Evolutionary conservation across 306 rosid genomes (phyloP).

Genomic region (Canavalia gladiata): DNA sequence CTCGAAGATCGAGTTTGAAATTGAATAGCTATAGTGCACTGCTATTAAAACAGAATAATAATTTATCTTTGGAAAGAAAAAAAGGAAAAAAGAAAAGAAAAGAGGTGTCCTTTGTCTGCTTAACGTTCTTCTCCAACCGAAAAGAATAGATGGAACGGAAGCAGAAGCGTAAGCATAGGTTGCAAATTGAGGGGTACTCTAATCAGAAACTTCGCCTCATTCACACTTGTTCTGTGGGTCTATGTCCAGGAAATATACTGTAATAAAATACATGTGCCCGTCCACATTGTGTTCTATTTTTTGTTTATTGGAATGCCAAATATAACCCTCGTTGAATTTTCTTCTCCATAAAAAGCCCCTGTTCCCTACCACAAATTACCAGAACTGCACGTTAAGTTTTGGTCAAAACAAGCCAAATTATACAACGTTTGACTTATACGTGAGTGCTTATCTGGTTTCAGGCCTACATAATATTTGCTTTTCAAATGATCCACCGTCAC

Average conservation of each 20-base stretch:
- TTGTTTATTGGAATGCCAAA: constrained; percentile 2
- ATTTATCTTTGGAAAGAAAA: constrained; percentile 10
- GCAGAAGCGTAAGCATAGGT: neutral
- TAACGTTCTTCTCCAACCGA: constrained; percentile 27
- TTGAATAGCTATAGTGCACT: constrained; percentile 5
- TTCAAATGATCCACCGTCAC: neutral
- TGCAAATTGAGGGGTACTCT: constrained; percentile 19
- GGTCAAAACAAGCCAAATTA: constrained; percentile 38
- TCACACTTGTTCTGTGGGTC: constrained; percentile 45
- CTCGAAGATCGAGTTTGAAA: neutral
- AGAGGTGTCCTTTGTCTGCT: neutral
- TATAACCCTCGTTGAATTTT: constrained; percentile 5
- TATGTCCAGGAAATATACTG: neutral
- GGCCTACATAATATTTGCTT: neutral
- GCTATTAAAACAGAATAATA: constrained; percentile 1
- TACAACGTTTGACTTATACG: constrained; percentile 36
- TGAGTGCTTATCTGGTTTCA: constrained; percentile 18
- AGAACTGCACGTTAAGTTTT: neutral
- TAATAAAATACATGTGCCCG: constrained; percentile 42
- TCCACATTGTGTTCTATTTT: constrained; percentile 29
- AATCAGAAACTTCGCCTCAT: constrained; percentile 17
- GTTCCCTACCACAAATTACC: neutral
- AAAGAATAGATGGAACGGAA: constrained; percentile 18
- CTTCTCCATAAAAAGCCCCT: constrained; percentile 36
- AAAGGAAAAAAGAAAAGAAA: too few species aligned